Evolutionary conservation across 2,329 filamentous ascomycete genomes (phyloP).

Genomic region (Elsinoe fawcettii): DNA sequence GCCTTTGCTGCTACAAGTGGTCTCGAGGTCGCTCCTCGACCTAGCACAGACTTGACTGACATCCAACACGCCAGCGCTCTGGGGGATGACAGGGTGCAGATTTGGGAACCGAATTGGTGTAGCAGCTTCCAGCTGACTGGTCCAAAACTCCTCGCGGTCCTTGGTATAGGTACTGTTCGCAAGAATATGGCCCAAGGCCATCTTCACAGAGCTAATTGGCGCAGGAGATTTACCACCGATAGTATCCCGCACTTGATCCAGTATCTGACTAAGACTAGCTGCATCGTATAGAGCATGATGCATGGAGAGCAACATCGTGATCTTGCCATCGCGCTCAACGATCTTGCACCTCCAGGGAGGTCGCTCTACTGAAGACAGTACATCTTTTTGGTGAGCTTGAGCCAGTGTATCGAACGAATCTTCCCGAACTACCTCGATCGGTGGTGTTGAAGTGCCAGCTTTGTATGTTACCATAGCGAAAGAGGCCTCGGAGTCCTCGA

Average conservation of each 20-base stretch:
- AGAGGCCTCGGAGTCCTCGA: conserved; percentile 52
- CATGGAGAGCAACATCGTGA: conserved; percentile 45
- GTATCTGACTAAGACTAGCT: conserved; percentile 57
- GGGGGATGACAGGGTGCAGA: conserved; percentile 54
- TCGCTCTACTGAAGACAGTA: conserved; percentile 41
- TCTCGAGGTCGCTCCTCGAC: conserved; percentile 44
- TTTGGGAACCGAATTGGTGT: conserved; percentile 64
- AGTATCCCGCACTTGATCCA: conserved; percentile 49
- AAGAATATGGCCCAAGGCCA: conserved; percentile 41
- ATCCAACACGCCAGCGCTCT: conserved; percentile 30
- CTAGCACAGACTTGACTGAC: conserved; percentile 33
- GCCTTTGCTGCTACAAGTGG: conserved; percentile 48
- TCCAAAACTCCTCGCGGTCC: conserved; percentile 54
- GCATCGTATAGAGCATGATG: conserved; percentile 87
- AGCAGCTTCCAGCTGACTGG: conserved; percentile 30
- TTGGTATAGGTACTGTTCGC: conserved; percentile 28
- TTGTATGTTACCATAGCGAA: conserved; percentile 69
- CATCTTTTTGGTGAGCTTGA: conserved; percentile 19
- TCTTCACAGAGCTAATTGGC: conserved; percentile 32
- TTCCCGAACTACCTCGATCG: conserved; percentile 16
- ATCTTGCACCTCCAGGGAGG: conserved; percentile 59
- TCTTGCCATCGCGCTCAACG: conserved; percentile 24
- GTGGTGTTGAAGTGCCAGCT: conserved; percentile 17
- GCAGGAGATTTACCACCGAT: conserved; percentile 29
- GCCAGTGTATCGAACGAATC: background rate